Evolutionary conservation across 371 early-diverging fungal genomes (phyloP).

Genomic region (Mucor mucedo): DNA sequence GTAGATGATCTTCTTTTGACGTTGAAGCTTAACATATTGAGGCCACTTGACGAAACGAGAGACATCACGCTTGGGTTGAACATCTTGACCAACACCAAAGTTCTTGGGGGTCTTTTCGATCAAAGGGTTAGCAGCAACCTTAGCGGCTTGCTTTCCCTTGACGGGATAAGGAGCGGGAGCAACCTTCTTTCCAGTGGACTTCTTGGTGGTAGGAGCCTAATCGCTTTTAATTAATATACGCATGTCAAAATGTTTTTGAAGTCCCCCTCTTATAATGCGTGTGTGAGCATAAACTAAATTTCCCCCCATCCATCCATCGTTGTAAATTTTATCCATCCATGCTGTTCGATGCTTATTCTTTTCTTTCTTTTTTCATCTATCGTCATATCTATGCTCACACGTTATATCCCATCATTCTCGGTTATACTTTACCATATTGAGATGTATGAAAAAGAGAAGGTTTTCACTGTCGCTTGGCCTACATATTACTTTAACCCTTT

Average conservation of each 20-base stretch:
- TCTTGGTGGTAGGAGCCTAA: constrained; percentile 61
- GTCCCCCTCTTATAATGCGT: neutral
- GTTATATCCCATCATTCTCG: neutral
- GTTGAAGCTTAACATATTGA: constrained; percentile 95
- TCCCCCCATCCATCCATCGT: neutral
- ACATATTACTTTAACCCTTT: constrained; percentile 6
- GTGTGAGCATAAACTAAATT: neutral
- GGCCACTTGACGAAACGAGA: constrained; percentile 98
- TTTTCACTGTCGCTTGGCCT: constrained; percentile 7
- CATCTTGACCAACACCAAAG: constrained; percentile 91
- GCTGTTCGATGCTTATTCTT: neutral
- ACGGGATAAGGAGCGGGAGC: constrained; percentile 89
- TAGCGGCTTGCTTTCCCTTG: constrained; percentile 72
- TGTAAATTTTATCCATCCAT: constrained; percentile 19
- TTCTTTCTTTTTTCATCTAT: constrained; percentile 12
- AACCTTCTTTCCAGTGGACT: constrained; percentile 86
- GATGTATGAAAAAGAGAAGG: constrained; percentile 33
- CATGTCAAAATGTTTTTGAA: neutral
- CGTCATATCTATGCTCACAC: constrained; percentile 6
- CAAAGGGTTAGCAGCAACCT: constrained; percentile 85
- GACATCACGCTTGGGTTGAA: constrained; percentile 95
- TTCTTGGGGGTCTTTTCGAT: constrained; percentile 92
- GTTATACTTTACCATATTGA: constrained; percentile 25
- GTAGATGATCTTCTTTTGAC: constrained; percentile 95
- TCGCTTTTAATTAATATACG: neutral